Evolutionary conservation across 208 protist genomes (phyloP), one percentile per base, ranked within the genome.

Genomic region (Trypanosoma lewisi): DNA sequence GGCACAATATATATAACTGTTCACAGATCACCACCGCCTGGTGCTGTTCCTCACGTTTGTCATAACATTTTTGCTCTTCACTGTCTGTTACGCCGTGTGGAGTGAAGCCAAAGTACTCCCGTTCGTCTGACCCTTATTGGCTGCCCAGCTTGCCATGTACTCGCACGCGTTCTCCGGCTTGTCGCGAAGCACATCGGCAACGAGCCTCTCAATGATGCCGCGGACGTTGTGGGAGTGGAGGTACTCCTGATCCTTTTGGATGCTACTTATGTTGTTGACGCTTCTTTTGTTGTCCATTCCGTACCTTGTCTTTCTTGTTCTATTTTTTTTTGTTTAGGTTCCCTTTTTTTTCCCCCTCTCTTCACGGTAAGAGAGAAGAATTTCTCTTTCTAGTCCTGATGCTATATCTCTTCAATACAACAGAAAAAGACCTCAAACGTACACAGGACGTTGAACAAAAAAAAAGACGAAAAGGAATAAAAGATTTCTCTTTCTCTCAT

Each of bases 201-300:
- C 70, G 41, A 91, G 82, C 23, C 70, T 36, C 67, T 88, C 66
- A 9, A 91, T 57, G 4, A 88, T 60, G 31, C 59, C 60, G 21
- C 73, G 78, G 41, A 88, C 77, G 33, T 78, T 69, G 23, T 78
- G 69, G 11, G 67, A 65, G 41, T 84, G 63, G 48, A 92, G 59
- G 63, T 89, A 92, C 57, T 66, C 75, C 67, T 75, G 76, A 66
- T 79, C 79, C 61, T 76, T 70, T 19, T 70, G 45, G 42, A 73
- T 73, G 23, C 41, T 73, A 47, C 67, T 73, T 12, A 73, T 73
- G 33, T 37, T 62, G 14, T 50, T 8, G 45, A 14, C 23, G 4
- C 3, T 19, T 30, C 4, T 44, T 17, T 37, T 28, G 34, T 17
- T 57, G 11, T 57, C 0, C 27, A 42, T 27, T n/a, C 12, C 33